phyloP scores from a whole-genome alignment of 257 asterid genomes.

The Lycium ferocissimum region DNA sequence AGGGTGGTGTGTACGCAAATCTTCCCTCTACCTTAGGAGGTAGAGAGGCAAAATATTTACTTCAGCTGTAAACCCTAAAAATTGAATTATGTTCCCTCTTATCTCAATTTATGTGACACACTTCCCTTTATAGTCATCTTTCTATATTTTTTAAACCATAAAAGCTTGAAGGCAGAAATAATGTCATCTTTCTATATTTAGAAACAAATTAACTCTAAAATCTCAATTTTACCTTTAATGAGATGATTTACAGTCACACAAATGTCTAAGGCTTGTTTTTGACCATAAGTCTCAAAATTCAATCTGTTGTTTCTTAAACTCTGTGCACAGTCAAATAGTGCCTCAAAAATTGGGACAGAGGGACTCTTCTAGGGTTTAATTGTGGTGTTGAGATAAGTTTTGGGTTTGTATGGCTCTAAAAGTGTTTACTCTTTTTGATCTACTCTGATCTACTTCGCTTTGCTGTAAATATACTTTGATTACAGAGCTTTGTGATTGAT shows the following conservation, averaged over 20 bases:
- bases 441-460: slow-evolving; percentile 3
- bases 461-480: neutral
- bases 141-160: neutral
- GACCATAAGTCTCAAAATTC: neutral
- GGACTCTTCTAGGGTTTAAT: neutral
- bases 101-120: neutral
- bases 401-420: slow-evolving; percentile 8
- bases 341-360: neutral
- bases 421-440: neutral
- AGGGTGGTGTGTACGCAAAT: no score
- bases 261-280: neutral
- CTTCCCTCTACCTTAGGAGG: no score
- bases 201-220: neutral
- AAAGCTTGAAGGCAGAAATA: neutral
- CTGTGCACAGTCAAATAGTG: neutral
- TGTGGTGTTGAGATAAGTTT: slow-evolving; percentile 5
- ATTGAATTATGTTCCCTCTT: neutral
- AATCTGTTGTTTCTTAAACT: neutral
- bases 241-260: neutral
- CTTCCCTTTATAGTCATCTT: neutral
- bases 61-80: slow-evolving; percentile 6
- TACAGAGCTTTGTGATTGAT: neutral
- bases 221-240: neutral
- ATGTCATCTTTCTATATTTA: neutral
- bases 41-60: neutral